phyloP scores from a whole-genome alignment of 1,284 basidiomycete species.

The Coniferiporia weirii region DNA sequence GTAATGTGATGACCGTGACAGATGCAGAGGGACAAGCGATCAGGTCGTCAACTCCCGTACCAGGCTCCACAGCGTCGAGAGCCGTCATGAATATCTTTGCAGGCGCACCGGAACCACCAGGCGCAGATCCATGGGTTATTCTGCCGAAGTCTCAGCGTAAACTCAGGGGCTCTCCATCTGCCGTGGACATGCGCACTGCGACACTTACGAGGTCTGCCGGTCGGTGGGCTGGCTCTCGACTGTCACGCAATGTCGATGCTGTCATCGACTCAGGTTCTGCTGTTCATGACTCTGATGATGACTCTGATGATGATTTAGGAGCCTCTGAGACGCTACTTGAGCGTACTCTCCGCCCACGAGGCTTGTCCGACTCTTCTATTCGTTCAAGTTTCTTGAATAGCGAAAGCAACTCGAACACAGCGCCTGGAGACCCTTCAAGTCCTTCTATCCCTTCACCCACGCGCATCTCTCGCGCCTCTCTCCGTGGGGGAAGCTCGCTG shows the following conservation, averaged over 20 bases:
- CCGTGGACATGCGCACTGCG: slow-evolving; percentile 17
- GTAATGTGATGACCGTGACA: slow-evolving; percentile 34
- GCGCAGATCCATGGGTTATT: slow-evolving; percentile 61
- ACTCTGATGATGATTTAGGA: slow-evolving; percentile 31
- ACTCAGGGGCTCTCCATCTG: slow-evolving; percentile 32
- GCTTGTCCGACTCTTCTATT: slow-evolving; percentile 87
- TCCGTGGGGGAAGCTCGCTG: background rate
- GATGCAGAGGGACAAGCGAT: background rate
- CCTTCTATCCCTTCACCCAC: slow-evolving; percentile 7
- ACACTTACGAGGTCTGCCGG: slow-evolving; percentile 16
- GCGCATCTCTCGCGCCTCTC: background rate
- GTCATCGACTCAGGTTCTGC: slow-evolving; percentile 57
- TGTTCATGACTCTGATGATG: slow-evolving; percentile 28
- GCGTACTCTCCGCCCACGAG: slow-evolving; percentile 68
- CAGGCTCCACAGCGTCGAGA: slow-evolving; percentile 24
- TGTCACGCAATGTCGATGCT: slow-evolving; percentile 72
- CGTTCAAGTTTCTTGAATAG: slow-evolving; percentile 73
- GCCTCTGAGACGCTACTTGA: slow-evolving; percentile 48
- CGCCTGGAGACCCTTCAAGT: slow-evolving; percentile 1
- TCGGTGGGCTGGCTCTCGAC: slow-evolving; percentile 16
- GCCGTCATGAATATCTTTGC: slow-evolving; percentile 77
- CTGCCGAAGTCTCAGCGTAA: slow-evolving; percentile 38
- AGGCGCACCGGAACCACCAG: slow-evolving; percentile 55
- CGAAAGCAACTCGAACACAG: slow-evolving; percentile 30
- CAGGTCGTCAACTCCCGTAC: slow-evolving; percentile 14